Percentiles rank a stretch among this genome's conserved stretches.
Conservation (phyloP, 176 grass and related monocot genomes). For the Oryza punctata region DNA sequence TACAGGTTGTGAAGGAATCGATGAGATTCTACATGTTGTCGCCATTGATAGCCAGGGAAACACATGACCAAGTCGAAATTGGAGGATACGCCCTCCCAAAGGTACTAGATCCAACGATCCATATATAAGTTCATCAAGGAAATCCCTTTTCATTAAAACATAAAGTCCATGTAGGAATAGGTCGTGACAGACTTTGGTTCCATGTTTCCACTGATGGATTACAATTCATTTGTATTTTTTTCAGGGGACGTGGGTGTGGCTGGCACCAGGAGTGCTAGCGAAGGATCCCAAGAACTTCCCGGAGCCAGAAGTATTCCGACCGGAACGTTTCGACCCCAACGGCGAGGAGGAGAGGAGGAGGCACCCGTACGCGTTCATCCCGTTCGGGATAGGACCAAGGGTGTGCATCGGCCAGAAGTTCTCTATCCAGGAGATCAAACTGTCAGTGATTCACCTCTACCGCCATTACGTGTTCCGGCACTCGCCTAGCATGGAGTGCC, state of each 20-base stretch:
- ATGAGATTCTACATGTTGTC: constrained; percentile 54
- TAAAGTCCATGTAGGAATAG: no score
- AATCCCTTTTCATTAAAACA: no score
- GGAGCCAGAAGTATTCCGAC: constrained; percentile 55
- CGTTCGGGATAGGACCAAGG: constrained; percentile 57
- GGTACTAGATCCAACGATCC: constrained; percentile 10
- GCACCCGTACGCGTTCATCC: constrained; percentile 61
- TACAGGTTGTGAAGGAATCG: constrained; percentile 52
- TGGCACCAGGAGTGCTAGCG: constrained; percentile 43
- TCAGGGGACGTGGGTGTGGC: constrained; percentile 63
- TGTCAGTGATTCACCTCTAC: constrained; percentile 50
- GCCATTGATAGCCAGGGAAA: constrained; percentile 54
- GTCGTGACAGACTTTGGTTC: no score
- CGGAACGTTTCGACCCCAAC: constrained; percentile 57
- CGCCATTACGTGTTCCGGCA: constrained; percentile 44
- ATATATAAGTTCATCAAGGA: background rate
- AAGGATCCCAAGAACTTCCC: constrained; percentile 58
- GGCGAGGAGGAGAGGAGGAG: constrained; percentile 42
- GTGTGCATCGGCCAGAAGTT: constrained; percentile 60
- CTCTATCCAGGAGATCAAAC: constrained; percentile 59
- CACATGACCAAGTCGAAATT: constrained; percentile 39
- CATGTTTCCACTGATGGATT: background rate
- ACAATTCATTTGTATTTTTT: background rate
- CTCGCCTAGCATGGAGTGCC: constrained; percentile 46
- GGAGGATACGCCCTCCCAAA: constrained; percentile 54